Base-by-base conservation (phyloP, 305 asterid genomes). In the Solanum hybrid region DNA sequence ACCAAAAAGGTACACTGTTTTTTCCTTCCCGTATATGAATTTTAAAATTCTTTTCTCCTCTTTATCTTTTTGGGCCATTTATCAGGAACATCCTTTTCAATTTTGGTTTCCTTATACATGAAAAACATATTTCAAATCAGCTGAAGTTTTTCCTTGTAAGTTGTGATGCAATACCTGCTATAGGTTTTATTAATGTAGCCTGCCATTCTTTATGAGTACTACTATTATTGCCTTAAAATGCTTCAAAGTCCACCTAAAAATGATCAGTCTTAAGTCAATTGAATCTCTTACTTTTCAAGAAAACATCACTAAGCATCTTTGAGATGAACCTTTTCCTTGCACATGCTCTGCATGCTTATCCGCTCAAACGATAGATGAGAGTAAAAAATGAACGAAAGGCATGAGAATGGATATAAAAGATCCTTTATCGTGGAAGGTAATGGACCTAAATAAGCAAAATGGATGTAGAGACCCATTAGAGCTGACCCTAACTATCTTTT, bases 1-100 rank as follows among this genome's bases (percentile, higher is more conserved):
- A 87, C 36, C n/a, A 95, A 90, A 88, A 94, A 90, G 98, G 98
- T 96, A 93, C 69, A 82, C 75, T 91, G 17, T 87, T 66, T 78
- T 37, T 79, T 75, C 88, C 80, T 75, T 90, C 32, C 26, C 73
- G 34, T 19, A 24, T 73, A 40, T 64, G 38, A 10, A 32, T 72
- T 72, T 34, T 78, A 17, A 12, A 17, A 12, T 27, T 29, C 87
- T 11, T 87, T 66, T 19, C 87, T 66, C 60, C 87, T 66, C 60
- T 8, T 2, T 27, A 8, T 60, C n/a, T 69, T 24, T 72, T 73
- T 38, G 32, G 34, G 78, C 31, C 60, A 38, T 6, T 22, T 66
- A 7, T 64, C 88, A 34, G 66, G 14, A 80, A 24, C 60, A 24
- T 38, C 14, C 24, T 80, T 38, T 37, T 80, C 34, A 40, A 40